These are phyloP conservation scores for Agastache rugosa DNA, from an alignment of 257 asterid species.

Conservation along the genomic window DNA sequence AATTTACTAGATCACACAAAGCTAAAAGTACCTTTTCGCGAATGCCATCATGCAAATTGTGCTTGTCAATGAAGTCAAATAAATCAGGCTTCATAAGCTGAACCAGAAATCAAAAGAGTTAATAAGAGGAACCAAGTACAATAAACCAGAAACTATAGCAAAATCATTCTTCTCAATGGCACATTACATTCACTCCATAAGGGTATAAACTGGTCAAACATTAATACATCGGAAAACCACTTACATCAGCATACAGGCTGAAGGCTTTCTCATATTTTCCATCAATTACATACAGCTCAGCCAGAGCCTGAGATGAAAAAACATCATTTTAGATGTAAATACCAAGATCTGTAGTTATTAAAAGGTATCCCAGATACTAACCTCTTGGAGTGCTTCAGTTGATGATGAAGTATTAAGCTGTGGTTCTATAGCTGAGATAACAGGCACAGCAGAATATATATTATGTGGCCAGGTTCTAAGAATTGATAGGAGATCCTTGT, in stretches of 20 bases:
- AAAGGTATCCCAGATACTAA: constrained; percentile 40
- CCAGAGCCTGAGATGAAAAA: constrained; percentile 70
- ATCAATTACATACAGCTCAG: constrained; percentile 84
- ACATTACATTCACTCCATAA: constrained; percentile 27
- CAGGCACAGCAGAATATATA: constrained; percentile 80
- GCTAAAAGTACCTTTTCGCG: constrained; percentile 71
- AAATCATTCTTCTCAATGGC: constrained; percentile 28
- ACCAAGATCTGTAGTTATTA: constrained; percentile 20
- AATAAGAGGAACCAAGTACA: constrained; percentile 32
- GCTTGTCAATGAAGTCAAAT: constrained; percentile 94
- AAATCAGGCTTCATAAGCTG: constrained; percentile 91
- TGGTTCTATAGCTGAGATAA: constrained; percentile 94
- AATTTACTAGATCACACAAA: constrained; percentile 18
- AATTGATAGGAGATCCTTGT: constrained; percentile 88
- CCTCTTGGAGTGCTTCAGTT: constrained; percentile 90
- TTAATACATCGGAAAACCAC: constrained; percentile 38
- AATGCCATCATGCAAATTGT: constrained; percentile 81
- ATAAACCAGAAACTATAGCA: constrained; percentile 23
- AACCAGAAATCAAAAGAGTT: constrained; percentile 33
- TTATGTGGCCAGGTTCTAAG: constrained; percentile 87
- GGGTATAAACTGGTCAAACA: constrained; percentile 18
- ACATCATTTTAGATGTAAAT: constrained; percentile 31
- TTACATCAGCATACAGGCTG: constrained; percentile 91
- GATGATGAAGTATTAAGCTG: constrained; percentile 86
- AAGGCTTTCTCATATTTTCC: constrained; percentile 94